These are phyloP conservation scores for Arbutus unedo DNA, from an alignment of 148 eudicot genomes.

Conservation along the genomic window DNA sequence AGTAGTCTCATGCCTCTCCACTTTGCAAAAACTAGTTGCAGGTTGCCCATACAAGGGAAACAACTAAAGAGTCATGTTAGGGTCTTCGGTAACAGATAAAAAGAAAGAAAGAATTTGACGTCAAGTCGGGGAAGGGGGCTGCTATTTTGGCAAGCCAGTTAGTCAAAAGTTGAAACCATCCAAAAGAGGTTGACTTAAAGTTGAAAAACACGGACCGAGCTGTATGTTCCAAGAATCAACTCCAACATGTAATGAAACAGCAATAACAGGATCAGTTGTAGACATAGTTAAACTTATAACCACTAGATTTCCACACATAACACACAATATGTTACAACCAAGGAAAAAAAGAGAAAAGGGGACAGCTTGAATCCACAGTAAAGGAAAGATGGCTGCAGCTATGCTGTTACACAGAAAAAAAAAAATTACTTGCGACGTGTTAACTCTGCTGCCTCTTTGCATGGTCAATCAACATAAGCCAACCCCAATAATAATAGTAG, in stretches of 20 bases:
- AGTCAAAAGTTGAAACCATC: conserved; percentile 2
- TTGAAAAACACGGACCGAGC: not conserved
- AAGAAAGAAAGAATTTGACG: not conserved
- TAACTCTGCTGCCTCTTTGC: not conserved
- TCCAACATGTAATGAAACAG: conserved; percentile 11
- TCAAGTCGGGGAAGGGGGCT: not conserved
- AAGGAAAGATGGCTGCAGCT: not conserved
- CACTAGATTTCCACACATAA: not conserved
- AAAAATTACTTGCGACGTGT: not conserved
- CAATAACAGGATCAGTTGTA: not conserved
- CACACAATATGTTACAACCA: not conserved
- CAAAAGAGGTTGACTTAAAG: not conserved
- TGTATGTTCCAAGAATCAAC: not conserved
- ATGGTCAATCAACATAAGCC: not conserved
- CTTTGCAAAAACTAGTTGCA: not conserved
- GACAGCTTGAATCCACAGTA: not conserved
- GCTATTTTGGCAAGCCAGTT: conserved; percentile 5
- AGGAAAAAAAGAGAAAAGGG: not conserved
- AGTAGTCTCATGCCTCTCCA: not conserved
- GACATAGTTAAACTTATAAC: not conserved
- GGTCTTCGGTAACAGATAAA: not conserved
- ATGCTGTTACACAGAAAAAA: not conserved
- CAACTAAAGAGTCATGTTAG: not conserved
- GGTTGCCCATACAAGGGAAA: conserved; percentile 7
- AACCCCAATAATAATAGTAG: not conserved